Evolutionary conservation across 768 basidiomycete species (phyloP).

Genomic region (Mycena capillaripes): DNA sequence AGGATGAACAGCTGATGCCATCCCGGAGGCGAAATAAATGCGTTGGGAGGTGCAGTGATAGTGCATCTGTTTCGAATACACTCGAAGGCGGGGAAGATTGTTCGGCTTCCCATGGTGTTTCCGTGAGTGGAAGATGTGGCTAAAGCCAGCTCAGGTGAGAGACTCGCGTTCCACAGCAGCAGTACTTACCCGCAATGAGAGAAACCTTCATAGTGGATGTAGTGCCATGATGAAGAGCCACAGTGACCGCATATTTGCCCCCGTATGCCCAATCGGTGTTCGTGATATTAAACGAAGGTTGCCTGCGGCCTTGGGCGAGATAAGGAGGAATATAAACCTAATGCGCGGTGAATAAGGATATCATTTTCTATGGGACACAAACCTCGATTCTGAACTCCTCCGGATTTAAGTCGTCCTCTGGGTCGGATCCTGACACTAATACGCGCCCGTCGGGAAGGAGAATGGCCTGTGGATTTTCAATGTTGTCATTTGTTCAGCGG

Average conservation of each 20-base stretch:
- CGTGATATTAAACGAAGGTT: conserved; percentile 72
- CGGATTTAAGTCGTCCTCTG: conserved; percentile 56
- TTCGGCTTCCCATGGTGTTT: conserved; percentile 64
- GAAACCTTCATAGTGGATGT: conserved; percentile 66
- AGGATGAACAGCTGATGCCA: conserved; percentile 71
- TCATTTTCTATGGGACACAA: conserved; percentile 38
- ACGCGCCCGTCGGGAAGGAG: conserved; percentile 72
- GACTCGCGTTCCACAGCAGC: background rate
- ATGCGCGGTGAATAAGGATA: background rate
- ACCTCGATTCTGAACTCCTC: conserved; percentile 78
- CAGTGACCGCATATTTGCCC: conserved; percentile 63
- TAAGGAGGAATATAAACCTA: conserved; percentile 93
- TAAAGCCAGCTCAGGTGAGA: conserved; percentile 28
- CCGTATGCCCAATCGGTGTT: conserved; percentile 75
- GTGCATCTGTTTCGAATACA: conserved; percentile 67
- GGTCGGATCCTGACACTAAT: conserved; percentile 71
- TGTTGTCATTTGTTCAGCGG: conserved; percentile 45
- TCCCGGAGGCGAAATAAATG: conserved; percentile 63
- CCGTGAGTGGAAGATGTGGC: conserved; percentile 69
- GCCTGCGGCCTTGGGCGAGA: conserved; percentile 70
- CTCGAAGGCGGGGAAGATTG: conserved; percentile 66
- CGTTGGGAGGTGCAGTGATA: conserved; percentile 69
- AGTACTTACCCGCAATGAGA: conserved; percentile 71
- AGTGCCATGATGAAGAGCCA: conserved; percentile 59
- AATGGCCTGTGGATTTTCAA: conserved; percentile 63